Percentiles rank a stretch among this genome's conserved stretches.
phyloP scores from a whole-genome alignment of 441 rosid genomes.

The Pelargonium australe region DNA sequence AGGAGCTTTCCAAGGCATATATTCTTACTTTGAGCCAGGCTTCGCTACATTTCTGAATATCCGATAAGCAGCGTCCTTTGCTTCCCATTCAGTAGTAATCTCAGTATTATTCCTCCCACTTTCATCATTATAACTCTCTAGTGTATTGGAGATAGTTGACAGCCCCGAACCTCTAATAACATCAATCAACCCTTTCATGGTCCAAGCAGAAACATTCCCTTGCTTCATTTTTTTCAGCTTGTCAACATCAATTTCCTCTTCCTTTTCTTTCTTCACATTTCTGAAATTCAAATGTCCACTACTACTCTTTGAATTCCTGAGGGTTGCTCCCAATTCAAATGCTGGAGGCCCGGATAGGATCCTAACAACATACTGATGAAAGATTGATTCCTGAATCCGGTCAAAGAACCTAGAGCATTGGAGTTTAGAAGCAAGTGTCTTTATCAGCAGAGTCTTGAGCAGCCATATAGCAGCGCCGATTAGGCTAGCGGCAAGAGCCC shows the following conservation, averaged over 20 bases:
- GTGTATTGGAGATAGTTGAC: slow-evolving; percentile 56
- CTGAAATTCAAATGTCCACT: slow-evolving; percentile 47
- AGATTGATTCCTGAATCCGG: slow-evolving; percentile 75
- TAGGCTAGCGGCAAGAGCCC: slow-evolving; percentile 58
- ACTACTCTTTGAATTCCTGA: slow-evolving; percentile 37
- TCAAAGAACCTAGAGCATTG: slow-evolving; percentile 81
- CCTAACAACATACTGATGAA: slow-evolving; percentile 71
- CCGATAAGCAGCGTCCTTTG: slow-evolving; percentile 55
- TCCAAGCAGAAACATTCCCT: slow-evolving; percentile 82
- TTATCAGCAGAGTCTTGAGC: slow-evolving; percentile 56
- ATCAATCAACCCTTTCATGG: slow-evolving; percentile 80
- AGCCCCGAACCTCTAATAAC: slow-evolving; percentile 65
- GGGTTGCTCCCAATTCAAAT: slow-evolving; percentile 51
- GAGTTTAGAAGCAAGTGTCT: slow-evolving; percentile 72
- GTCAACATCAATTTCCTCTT: slow-evolving; percentile 71
- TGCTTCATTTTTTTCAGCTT: slow-evolving; percentile 62
- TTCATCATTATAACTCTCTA: slow-evolving; percentile 34
- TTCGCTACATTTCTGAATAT: slow-evolving; percentile 53
- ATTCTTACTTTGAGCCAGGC: slow-evolving; percentile 40
- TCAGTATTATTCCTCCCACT: slow-evolving; percentile 45
- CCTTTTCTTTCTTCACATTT: slow-evolving; percentile 38
- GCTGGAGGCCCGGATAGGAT: slow-evolving; percentile 73
- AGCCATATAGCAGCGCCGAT: slow-evolving; percentile 62
- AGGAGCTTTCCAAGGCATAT: not conserved
- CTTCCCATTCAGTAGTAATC: slow-evolving; percentile 80